Percentiles rank a stretch among this genome's conserved stretches.
Evolutionary conservation across 2,329 filamentous ascomycete species (phyloP).

Genomic region (Aspergillus novofumigatus): DNA sequence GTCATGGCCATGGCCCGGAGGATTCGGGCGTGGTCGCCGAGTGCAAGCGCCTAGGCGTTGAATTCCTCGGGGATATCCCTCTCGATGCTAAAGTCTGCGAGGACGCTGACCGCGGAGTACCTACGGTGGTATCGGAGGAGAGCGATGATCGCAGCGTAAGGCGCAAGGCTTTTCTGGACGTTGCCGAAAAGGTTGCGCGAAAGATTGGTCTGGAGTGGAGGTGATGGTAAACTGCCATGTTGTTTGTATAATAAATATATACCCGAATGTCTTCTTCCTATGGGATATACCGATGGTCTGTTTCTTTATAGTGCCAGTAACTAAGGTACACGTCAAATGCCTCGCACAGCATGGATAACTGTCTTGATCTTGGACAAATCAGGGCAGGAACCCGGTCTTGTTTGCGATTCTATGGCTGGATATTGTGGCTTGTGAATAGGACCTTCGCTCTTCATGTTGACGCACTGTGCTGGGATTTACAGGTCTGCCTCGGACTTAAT

Average conservation of each 20-base stretch:
- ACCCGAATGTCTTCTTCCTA: background rate
- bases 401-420: too few species aligned
- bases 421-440: too few species aligned
- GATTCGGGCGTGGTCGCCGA: slow-evolving; percentile 61
- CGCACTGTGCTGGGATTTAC: too few species aligned
- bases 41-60: slow-evolving; percentile 67
- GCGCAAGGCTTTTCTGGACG: slow-evolving; percentile 65
- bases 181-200: slow-evolving; percentile 55
- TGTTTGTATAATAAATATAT: background rate
- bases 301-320: too few species aligned
- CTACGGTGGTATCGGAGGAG: slow-evolving; percentile 85
- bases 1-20: slow-evolving; percentile 29
- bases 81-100: slow-evolving; percentile 82
- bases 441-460: too few species aligned
- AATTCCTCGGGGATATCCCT: slow-evolving; percentile 84
- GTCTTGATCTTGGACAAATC: too few species aligned
- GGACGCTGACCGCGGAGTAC: slow-evolving; percentile 80
- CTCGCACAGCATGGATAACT: too few species aligned
- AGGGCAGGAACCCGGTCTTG: too few species aligned
- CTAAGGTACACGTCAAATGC: too few species aligned
- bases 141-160: slow-evolving; percentile 57
- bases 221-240: background rate
- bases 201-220: slow-evolving; percentile 43
- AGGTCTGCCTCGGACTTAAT: too few species aligned
- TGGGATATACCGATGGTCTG: too few species aligned